Evolutionary conservation across 2,329 filamentous ascomycete species (phyloP).

Genomic region (Talaromyces amestolkiae): DNA sequence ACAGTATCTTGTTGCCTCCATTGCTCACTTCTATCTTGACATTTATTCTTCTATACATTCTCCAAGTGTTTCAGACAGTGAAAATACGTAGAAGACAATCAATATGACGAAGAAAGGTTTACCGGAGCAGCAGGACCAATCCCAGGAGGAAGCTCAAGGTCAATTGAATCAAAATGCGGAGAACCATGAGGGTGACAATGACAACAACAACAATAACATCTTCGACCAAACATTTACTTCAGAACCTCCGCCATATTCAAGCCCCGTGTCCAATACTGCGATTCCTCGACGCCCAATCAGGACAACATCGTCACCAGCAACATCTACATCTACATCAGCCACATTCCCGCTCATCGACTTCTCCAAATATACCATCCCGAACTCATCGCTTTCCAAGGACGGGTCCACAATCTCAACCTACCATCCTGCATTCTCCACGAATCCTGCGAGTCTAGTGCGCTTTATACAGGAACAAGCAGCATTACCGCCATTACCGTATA

Average conservation of each 20-base stretch:
- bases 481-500: constrained; percentile 29
- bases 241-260: constrained; percentile 22
- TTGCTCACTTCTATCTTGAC: background rate
- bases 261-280: background rate
- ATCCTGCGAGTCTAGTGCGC: constrained; percentile 24
- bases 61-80: background rate
- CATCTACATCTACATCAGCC: constrained; percentile 16
- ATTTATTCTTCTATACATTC: background rate
- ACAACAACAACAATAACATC: constrained; percentile 7
- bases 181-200: background rate
- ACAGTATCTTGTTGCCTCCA: constrained; percentile 6
- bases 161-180: constrained; percentile 5
- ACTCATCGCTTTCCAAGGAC: constrained; percentile 27
- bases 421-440: constrained; percentile 24
- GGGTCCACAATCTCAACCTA: constrained; percentile 27
- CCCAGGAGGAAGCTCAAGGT: background rate
- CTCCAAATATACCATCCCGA: constrained; percentile 28
- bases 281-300: background rate
- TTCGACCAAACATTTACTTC: constrained; percentile 16
- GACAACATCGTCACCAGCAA: background rate
- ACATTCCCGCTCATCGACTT: constrained; percentile 25
- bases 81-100: background rate
- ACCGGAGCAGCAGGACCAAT: background rate
- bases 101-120: background rate
- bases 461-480: constrained; percentile 30